A percentile compares a stretch with the other conserved stretches of the same genome.
phyloP scores from a whole-genome alignment of 352 stramenopile species.

The Phytophthora melonis region DNA sequence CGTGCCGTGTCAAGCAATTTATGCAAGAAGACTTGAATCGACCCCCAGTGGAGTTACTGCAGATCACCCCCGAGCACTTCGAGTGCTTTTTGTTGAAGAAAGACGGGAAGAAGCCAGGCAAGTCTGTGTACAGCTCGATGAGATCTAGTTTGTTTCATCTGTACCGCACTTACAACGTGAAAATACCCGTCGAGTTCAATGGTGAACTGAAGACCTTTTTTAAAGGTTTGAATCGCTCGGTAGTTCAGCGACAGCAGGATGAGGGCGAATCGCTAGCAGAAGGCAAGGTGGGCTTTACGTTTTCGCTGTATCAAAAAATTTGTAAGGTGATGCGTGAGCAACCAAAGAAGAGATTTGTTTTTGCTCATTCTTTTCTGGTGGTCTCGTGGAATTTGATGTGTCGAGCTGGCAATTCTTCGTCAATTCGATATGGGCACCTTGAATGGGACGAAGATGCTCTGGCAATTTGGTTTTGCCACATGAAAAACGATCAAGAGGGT shows the following conservation, averaged over 20 bases:
- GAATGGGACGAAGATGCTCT: no score
- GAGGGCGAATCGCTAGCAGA: constrained; percentile 13
- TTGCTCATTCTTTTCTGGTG: no score
- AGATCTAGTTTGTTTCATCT: constrained; percentile 7
- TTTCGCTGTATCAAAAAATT: constrained; percentile 7
- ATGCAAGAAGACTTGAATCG: no score
- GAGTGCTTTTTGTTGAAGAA: background rate
- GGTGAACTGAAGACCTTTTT: constrained; percentile 11
- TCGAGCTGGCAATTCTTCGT: background rate
- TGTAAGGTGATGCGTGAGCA: constrained; percentile 17
- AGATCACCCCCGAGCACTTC: no score
- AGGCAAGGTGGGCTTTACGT: constrained; percentile 7
- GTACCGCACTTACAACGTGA: background rate
- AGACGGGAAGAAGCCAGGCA: background rate
- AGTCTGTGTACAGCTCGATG: constrained; percentile 4
- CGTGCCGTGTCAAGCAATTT: no score
- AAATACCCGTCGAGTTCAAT: background rate
- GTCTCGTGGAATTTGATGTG: no score
- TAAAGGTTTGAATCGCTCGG: constrained; percentile 15
- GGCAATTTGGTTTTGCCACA: no score
- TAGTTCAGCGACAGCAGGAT: background rate
- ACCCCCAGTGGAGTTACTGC: no score
- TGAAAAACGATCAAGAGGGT: no score
- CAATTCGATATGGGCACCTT: background rate
- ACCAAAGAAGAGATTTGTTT: background rate